phyloP scores from a whole-genome alignment of 371 early-diverging fungal species.

The Mortierella sp. region DNA sequence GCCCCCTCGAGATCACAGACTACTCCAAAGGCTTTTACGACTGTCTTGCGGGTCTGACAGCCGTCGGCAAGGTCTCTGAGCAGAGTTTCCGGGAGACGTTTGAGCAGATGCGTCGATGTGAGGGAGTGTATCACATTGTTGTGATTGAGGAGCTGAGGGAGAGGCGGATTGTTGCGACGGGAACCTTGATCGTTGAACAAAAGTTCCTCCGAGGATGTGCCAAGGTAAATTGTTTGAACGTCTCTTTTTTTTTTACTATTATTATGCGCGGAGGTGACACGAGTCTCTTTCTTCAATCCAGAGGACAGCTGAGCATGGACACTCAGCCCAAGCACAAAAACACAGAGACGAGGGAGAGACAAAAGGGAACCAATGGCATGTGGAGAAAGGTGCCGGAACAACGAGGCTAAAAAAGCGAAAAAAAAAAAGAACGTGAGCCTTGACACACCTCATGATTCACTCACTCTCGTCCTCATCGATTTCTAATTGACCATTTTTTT shows the following conservation, averaged over 20 bases:
- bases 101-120: slow-evolving; percentile 54
- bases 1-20: slow-evolving; percentile 88
- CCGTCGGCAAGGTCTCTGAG: slow-evolving; percentile 61
- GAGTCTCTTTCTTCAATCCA: not conserved
- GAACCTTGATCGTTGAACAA: slow-evolving; percentile 95
- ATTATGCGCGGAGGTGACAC: not conserved
- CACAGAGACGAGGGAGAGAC: not conserved
- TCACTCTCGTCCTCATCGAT: not conserved
- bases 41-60: slow-evolving; percentile 62
- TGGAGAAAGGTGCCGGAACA: not conserved
- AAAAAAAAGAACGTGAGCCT: not conserved
- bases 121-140: slow-evolving; percentile 78
- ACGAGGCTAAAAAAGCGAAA: not conserved
- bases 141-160: slow-evolving; percentile 83
- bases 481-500: not conserved
- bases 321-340: not conserved
- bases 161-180: slow-evolving; percentile 87
- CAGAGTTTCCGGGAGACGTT: slow-evolving; percentile 48
- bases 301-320: not conserved
- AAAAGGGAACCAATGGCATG: not conserved
- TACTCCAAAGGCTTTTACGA: slow-evolving; percentile 77
- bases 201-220: slow-evolving; percentile 95
- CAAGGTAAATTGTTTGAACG: slow-evolving; percentile 68
- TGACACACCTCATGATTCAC: not conserved
- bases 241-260: not conserved